These are phyloP conservation scores for Penicillium steckii DNA, from an alignment of 495 filamentous ascomycete genomes.

Conservation along the genomic window DNA sequence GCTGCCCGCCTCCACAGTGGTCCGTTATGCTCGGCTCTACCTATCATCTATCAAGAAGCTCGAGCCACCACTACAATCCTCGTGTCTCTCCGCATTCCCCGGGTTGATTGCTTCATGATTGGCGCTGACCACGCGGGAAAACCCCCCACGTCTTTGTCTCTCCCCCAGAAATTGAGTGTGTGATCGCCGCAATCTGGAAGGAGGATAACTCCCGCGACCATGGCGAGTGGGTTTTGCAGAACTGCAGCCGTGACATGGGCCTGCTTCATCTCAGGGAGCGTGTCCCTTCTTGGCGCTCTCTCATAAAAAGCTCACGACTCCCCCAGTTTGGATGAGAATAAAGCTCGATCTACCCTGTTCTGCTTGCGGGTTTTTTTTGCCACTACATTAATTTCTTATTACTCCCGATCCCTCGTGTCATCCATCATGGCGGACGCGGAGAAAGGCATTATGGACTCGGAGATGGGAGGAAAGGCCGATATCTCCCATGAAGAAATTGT, in stretches of 20 bases:
- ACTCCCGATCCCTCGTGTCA: neutral
- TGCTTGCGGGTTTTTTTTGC: no score
- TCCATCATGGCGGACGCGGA: constrained; percentile 17
- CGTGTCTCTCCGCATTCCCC: constrained; percentile 9
- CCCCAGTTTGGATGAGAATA: neutral
- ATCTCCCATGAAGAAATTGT: constrained; percentile 44
- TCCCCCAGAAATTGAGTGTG: constrained; percentile 6
- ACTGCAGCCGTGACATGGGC: neutral
- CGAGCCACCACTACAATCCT: constrained; percentile 6
- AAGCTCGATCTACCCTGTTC: neutral
- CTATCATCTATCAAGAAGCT: constrained; percentile 4
- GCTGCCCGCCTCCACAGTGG: constrained; percentile 5
- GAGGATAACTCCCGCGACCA: neutral
- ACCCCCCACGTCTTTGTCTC: constrained; percentile 9
- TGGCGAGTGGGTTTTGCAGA: neutral
- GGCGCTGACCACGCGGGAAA: neutral
- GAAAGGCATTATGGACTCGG: constrained; percentile 32
- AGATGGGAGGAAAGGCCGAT: constrained; percentile 40
- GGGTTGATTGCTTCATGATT: neutral
- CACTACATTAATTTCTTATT: neutral
- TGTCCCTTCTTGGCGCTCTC: neutral
- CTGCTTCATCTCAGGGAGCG: neutral
- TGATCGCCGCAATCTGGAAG: constrained; percentile 4
- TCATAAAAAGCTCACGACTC: neutral
- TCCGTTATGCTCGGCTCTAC: constrained; percentile 3